Evolutionary conservation across 1,284 basidiomycete species (phyloP).

Genomic region (Grifola frondosa): DNA sequence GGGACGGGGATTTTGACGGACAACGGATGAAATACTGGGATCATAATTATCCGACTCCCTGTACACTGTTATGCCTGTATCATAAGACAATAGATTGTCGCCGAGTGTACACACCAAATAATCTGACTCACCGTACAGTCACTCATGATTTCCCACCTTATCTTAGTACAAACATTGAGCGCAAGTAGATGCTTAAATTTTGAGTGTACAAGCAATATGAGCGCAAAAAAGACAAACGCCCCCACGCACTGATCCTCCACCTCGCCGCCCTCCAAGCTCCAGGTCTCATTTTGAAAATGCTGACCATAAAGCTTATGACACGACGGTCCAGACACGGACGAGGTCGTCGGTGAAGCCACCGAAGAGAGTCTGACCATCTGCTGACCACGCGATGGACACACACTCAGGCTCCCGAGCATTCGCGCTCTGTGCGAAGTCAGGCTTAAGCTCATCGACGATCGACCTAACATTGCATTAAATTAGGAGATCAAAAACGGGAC

Average conservation of each 20-base stretch:
- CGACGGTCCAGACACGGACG: slow-evolving; percentile 91
- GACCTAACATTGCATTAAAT: slow-evolving; percentile 55
- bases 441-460: slow-evolving; percentile 98
- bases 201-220: slow-evolving; percentile 26
- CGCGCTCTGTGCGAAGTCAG: slow-evolving; percentile 81
- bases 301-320: slow-evolving; percentile 46
- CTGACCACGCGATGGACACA: slow-evolving; percentile 98
- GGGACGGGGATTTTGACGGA: slow-evolving; percentile 15
- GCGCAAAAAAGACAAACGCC: slow-evolving; percentile 21
- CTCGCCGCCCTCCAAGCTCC: slow-evolving; percentile 17
- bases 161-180: neutral
- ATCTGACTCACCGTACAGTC: neutral
- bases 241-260: slow-evolving; percentile 19
- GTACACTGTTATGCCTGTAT: neutral
- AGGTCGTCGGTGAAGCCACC: slow-evolving; percentile 93
- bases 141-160: too few species aligned
- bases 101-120: slow-evolving; percentile 18
- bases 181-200: slow-evolving; percentile 23
- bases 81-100: slow-evolving; percentile 1
- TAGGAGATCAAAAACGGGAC: slow-evolving; percentile 5
- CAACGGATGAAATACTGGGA: neutral
- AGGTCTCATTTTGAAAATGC: slow-evolving; percentile 16
- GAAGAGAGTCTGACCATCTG: slow-evolving; percentile 96
- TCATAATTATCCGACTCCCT: neutral
- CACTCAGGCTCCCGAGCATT: slow-evolving; percentile 90